Conservation (phyloP, 805 yeast genomes). For the Candida hungchunana region DNA sequence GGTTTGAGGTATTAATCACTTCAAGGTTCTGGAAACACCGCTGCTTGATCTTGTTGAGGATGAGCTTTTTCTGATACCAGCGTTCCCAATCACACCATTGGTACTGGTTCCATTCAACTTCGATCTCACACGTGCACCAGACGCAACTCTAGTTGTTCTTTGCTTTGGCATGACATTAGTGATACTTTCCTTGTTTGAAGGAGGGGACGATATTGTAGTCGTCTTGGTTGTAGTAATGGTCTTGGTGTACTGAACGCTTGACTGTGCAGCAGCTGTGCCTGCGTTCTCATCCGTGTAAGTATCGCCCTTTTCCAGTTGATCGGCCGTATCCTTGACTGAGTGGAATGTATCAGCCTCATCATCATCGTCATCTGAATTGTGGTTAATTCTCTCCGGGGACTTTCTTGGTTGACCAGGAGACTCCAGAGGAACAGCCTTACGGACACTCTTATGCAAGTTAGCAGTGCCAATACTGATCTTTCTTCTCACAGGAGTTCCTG, state of each 20-base stretch:
- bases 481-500: slow-evolving; percentile 73
- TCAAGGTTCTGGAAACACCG: slow-evolving; percentile 19
- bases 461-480: slow-evolving; percentile 65
- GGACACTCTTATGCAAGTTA: slow-evolving; percentile 57
- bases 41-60: slow-evolving; percentile 23
- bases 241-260: slow-evolving; percentile 25
- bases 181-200: slow-evolving; percentile 21
- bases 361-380: slow-evolving; percentile 26
- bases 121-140: slow-evolving; percentile 30
- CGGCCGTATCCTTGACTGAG: slow-evolving; percentile 21
- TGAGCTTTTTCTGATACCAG: slow-evolving; percentile 26
- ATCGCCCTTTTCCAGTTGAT: slow-evolving; percentile 5
- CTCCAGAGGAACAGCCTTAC: slow-evolving; percentile 79
- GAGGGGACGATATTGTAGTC: slow-evolving; percentile 29
- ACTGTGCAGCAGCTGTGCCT: slow-evolving; percentile 2
- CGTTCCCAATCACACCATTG: slow-evolving; percentile 22
- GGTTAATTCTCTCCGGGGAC: slow-evolving; percentile 31
- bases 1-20: no score
- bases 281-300: neutral
- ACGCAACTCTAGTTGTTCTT: slow-evolving; percentile 22
- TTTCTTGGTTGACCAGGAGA: slow-evolving; percentile 98
- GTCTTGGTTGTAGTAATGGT: slow-evolving; percentile 28
- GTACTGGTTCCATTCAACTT: slow-evolving; percentile 22
- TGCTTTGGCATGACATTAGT: slow-evolving; percentile 24
- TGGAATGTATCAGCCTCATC: slow-evolving; percentile 24